Conservation (phyloP, 1,284 basidiomycete genomes). For the Earliella scabrosa region DNA sequence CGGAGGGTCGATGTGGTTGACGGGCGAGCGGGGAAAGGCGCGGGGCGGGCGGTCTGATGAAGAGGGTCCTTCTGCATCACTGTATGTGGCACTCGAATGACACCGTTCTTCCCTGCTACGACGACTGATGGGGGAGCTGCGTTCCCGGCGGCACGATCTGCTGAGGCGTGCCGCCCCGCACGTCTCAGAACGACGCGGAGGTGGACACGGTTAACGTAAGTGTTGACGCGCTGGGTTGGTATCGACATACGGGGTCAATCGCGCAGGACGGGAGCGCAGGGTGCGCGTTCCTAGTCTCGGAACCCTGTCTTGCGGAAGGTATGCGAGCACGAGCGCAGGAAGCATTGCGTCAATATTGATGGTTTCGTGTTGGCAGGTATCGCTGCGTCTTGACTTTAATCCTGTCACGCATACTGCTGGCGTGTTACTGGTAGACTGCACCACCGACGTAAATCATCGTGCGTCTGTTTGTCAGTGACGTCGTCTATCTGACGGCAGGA, state of each 20-base stretch:
- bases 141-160: slow-evolving; percentile 9
- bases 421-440: not conserved
- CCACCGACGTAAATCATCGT: slow-evolving; percentile 9
- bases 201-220: slow-evolving; percentile 2
- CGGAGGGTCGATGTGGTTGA: slow-evolving; percentile 5
- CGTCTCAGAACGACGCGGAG: not conserved
- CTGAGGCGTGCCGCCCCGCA: not conserved
- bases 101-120: slow-evolving; percentile 15
- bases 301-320: slow-evolving; percentile 15
- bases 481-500: not conserved
- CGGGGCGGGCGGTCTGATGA: slow-evolving; percentile 8
- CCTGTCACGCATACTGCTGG: slow-evolving; percentile 5
- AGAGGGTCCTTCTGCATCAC: slow-evolving; percentile 12
- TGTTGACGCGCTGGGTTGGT: not conserved
- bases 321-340: slow-evolving; percentile 14
- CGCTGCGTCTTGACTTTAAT: not conserved
- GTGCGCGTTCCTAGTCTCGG: slow-evolving; percentile 19
- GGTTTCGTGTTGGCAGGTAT: slow-evolving; percentile 7
- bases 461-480: not conserved
- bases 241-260: slow-evolving; percentile 8
- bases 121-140: slow-evolving; percentile 4
- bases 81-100: slow-evolving; percentile 21
- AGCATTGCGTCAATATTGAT: slow-evolving; percentile 14
- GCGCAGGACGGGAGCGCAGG: not conserved
- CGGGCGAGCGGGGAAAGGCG: slow-evolving; percentile 2